These are phyloP conservation scores for Wickerhamomyces bisporus DNA, from an alignment of 805 yeast species.

Conservation along the genomic window DNA sequence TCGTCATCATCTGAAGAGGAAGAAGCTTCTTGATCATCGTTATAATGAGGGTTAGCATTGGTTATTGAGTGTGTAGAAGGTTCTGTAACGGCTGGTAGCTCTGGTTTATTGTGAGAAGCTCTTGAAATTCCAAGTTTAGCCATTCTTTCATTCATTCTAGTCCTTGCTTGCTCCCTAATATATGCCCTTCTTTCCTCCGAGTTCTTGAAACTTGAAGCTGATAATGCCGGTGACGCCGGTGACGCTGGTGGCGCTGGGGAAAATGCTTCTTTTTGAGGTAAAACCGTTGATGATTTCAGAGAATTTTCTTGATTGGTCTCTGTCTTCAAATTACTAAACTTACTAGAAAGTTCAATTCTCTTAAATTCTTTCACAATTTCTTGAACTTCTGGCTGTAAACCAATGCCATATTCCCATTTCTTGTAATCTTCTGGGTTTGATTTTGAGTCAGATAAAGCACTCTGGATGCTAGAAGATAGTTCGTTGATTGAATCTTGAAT, in stretches of 20 bases:
- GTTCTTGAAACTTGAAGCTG: conserved; percentile 22
- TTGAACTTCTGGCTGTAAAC: conserved; percentile 50
- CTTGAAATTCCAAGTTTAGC: conserved; percentile 38
- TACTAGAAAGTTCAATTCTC: conserved; percentile 15
- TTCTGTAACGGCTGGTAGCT: too few relatives aligned
- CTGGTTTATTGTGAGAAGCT: conserved; percentile 4
- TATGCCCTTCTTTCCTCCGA: conserved; percentile 69
- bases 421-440: conserved; percentile 30
- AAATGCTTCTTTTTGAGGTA: conserved; percentile 8
- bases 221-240: conserved; percentile 4
- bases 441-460: conserved; percentile 18
- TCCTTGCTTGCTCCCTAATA: conserved; percentile 74
- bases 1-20: conserved; percentile 32
- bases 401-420: conserved; percentile 81
- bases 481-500: conserved; percentile 66
- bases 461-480: conserved; percentile 39
- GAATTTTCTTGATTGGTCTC: background rate
- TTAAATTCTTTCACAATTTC: conserved; percentile 20
- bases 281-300: conserved; percentile 8
- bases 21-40: conserved; percentile 7
- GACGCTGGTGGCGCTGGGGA: conserved; percentile 1
- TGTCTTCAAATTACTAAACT: conserved; percentile 10
- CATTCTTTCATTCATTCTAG: conserved; percentile 76
- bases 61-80: too few relatives aligned
- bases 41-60: background rate